Evolutionary conservation across 208 protist species (phyloP).

Genomic region (Acanthamoeba lenticulata): DNA sequence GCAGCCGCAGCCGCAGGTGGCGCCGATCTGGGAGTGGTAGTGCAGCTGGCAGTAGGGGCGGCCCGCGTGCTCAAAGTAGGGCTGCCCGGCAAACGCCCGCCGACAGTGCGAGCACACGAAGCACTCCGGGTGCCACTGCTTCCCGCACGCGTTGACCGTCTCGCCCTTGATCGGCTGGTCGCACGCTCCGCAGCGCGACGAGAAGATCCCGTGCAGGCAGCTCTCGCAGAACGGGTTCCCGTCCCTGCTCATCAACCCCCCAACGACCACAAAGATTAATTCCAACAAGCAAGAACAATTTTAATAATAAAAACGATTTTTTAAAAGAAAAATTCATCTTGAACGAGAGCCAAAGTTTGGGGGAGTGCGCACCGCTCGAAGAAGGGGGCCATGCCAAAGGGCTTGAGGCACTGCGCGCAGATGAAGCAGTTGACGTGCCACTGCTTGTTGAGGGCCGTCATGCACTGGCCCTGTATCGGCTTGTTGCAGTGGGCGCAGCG

Average conservation of each 20-base stretch:
- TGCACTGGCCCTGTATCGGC: constrained; percentile 57
- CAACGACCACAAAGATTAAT: neutral
- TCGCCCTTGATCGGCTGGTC: constrained; percentile 64
- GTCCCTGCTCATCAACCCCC: neutral
- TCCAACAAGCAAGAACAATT: too few relatives aligned
- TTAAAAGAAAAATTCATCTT: too few relatives aligned
- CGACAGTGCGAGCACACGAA: constrained; percentile 73
- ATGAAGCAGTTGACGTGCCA: constrained; percentile 68
- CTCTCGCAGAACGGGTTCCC: constrained; percentile 72
- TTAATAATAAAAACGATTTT: too few relatives aligned
- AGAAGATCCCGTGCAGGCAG: constrained; percentile 72
- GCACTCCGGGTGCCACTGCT: constrained; percentile 72
- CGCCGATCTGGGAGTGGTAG: constrained; percentile 57
- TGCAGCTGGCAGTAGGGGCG: constrained; percentile 62
- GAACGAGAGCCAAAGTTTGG: neutral
- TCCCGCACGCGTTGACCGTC: constrained; percentile 67
- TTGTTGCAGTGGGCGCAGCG: constrained; percentile 62
- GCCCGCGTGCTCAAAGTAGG: constrained; percentile 66
- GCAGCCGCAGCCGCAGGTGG: constrained; percentile 58
- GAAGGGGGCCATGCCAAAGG: constrained; percentile 36
- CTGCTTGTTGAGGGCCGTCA: constrained; percentile 53
- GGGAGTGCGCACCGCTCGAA: constrained; percentile 20
- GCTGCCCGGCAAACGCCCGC: constrained; percentile 39
- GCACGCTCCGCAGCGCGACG: constrained; percentile 65
- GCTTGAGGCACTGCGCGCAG: constrained; percentile 66